Evolutionary conservation across 768 basidiomycete genomes (phyloP), one percentile per base, ranked within the genome.

Genomic region (Cyclocybe aegerita): DNA sequence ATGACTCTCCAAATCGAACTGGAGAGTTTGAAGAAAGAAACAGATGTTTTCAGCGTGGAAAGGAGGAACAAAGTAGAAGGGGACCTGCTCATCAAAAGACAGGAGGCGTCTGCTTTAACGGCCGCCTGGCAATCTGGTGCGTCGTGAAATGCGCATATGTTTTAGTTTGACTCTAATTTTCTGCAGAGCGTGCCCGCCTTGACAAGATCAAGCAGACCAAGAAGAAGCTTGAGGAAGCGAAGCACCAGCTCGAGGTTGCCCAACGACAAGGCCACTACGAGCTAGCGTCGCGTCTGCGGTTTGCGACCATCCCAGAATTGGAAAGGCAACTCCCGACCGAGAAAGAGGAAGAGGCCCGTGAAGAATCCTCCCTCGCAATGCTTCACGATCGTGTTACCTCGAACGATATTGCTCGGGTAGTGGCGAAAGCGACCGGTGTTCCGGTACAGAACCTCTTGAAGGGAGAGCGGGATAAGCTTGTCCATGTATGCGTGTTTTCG

Each of bases 221-320:
- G 68, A 73, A 83, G 62, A 78, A 75, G 39, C 75, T 95, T 12
- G 92, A 95, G 64, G 82, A 88, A 4, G 86, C 92, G 1, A 93
- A 92, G 62, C 78, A 90, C 56, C 82, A 90, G 52, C 79, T 96
- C 9, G 93, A 96, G 52, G 88, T 91, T 23, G 89, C 90, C 0
- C 93, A 94, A 63, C 81, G 93, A 7, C 83, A 91, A 60, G 93
- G 92, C n/a, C 81, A 90, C 49, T 95, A 80, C 58, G 93, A 95
- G 58, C 71, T 75, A 16, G 93, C 93, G 0, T 90, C 88, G 1
- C 81, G 84, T n/a, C 74, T 97, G 52, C 82, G 92, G 29, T 95
- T 88, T 64, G 76, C 86, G 2, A 86, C 83, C 10, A 97, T 97
- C 52, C 93, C 93, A 0, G 87, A 90, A 29, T 71, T 95, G 10